Base-by-base conservation (phyloP, 73 alveolate genomes). In the Paramecium pentaurelia region DNA sequence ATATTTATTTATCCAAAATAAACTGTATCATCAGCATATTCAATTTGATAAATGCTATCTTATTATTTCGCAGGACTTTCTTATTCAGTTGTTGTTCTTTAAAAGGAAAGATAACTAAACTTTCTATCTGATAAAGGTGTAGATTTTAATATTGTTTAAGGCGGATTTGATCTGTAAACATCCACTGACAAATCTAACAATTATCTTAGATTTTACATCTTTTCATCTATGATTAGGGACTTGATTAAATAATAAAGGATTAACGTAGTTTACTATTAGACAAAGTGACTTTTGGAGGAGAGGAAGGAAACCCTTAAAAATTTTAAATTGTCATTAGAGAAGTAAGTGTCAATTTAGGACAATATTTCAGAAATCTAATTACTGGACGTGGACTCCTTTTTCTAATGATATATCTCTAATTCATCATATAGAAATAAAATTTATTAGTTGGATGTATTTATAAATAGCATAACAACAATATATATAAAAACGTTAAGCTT, bases 21-120 rank as follows among this genome's bases (percentile, higher is more conserved):
- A 40, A 32, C 28, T 22, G 91, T 80, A 45, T 49, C 73, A 80
- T 80, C 91, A 25, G 49, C 71, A 80, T 80, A 80, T 49, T 80
- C 91, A 42, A 80, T 80, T 11, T 80, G 51, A 80, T 75, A 75
- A n/a, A 75, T 42, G 8, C 40, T 75, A 9, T 38, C 88, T 37
- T 27, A 32, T 34, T 22, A 12, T 34, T 64, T 64, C 0, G 12
- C 3, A 12, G 84, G 51, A 8, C 84, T 64, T 5, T 64, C 84
- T 28, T 7, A 27, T 32, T 51, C 84, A 25, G 28, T 34, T 10
- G 84, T 64, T 20, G 84, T 25, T 34, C 47, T 64, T 64, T 64
- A 34, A 34, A 32, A 34, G 49, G 84, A 64, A 25, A 64, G 51
- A 64, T 32, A 34, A 64, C 84, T 64, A 32, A 64, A 64, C 12